Percentiles rank a stretch among this genome's conserved stretches.
Conservation (phyloP, 192 early-diverging fungal genomes). For the Coemansia sp. region DNA sequence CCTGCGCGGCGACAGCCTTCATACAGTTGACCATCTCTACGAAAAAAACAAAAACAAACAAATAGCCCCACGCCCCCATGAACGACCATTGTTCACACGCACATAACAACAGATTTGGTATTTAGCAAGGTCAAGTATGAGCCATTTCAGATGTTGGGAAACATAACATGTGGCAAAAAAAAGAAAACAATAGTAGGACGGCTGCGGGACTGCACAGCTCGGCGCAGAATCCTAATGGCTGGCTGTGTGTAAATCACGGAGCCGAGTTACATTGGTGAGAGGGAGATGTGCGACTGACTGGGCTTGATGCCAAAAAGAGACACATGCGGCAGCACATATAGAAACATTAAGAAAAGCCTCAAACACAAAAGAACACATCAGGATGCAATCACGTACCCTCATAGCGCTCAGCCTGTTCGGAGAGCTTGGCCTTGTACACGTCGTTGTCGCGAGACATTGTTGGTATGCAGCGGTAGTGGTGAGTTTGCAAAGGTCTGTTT, state of each 20-base stretch:
- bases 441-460: slow-evolving; percentile 64
- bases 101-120: background rate
- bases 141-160: background rate
- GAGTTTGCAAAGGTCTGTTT: background rate
- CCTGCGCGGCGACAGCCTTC: slow-evolving; percentile 64
- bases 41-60: slow-evolving; percentile 55
- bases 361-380: background rate
- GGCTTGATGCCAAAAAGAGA: background rate
- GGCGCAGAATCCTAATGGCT: background rate
- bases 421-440: slow-evolving; percentile 98
- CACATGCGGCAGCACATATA: background rate
- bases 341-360: background rate
- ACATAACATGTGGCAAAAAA: background rate
- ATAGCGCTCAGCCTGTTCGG: slow-evolving; percentile 98
- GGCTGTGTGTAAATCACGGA: background rate
- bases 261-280: background rate
- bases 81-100: background rate
- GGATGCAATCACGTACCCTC: slow-evolving; percentile 71
- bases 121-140: background rate
- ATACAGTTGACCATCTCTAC: slow-evolving; percentile 84
- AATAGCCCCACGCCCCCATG: background rate
- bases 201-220: background rate
- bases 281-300: background rate
- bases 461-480: background rate
- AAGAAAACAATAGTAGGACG: background rate